Evolutionary conservation across 345 rosid genomes (phyloP), one percentile per base, ranked within the genome.

Genomic region (Adansonia digitata): DNA sequence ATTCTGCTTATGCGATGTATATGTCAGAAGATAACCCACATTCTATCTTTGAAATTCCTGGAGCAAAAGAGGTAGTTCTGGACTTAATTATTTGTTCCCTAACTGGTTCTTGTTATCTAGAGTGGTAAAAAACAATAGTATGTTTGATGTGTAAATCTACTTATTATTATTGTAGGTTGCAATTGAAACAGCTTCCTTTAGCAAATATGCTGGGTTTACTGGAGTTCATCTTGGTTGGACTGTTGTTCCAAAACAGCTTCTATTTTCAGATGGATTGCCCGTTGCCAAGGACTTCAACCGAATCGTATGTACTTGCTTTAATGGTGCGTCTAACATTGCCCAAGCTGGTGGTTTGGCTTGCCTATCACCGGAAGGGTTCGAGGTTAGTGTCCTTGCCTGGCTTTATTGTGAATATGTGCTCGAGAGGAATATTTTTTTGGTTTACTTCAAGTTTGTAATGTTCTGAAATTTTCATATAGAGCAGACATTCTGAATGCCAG

Each of bases 221-320:
- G 99, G 99, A 60, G 96, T 95, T 74, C 89, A 98, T 62, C 90
- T 95, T 13, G 99, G 97, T 52, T 95, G 99, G 98, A 95, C 98
- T 27, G 98, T 89, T 66, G 78, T 95, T 64, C 96, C 99, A 8
- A 91, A 95, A 53, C 74, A 95, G 81, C 94, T 95, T 43, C 82
- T 85, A 18, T 95, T 88, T 81, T 87, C 98, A 18, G 93, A 93
- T 71, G 99, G 99, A 69, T 91, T 83, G 72, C 96, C 98, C 20
- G 92, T 95, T 64, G 96, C 93, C 43, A 89, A 79, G 77, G 98
- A 95, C 85, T 93, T 95, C 89, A 91, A 90, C 63, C 84, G 99
- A 12, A 85, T 95, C 34, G 83, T 95, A 61, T 86, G 91, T 71
- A 93, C 99, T 69, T 86, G 91, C 85, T 95, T 95, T 82, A 95